Percentiles rank a stretch among this genome's conserved stretches.
Evolutionary conservation across 345 rosid genomes (phyloP).

Genomic region (Acer campestre): DNA sequence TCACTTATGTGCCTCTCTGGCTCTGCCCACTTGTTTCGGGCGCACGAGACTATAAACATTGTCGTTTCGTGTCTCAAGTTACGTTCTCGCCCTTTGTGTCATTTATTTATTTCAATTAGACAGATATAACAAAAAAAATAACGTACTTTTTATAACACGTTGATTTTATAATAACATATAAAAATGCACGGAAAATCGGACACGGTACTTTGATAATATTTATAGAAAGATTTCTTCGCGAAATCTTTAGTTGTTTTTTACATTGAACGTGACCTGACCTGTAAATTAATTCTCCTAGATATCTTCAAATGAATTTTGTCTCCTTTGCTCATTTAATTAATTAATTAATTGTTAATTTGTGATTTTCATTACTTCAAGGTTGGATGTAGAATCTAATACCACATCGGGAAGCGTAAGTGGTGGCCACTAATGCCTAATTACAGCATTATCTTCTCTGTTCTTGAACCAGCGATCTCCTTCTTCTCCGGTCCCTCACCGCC

Average conservation of each 20-base stretch:
- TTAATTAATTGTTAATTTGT: background rate
- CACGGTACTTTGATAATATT: background rate
- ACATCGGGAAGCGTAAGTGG: too few relatives aligned
- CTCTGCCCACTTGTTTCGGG: background rate
- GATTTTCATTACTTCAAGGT: too few relatives aligned
- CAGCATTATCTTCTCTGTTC: too few relatives aligned
- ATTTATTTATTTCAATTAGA: too few relatives aligned
- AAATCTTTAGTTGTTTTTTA: background rate
- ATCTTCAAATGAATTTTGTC: background rate
- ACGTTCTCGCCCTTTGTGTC: background rate
- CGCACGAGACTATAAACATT: background rate
- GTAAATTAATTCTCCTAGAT: background rate
- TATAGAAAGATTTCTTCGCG: background rate
- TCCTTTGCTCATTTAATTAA: background rate
- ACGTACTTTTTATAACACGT: background rate
- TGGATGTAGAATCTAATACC: too few relatives aligned
- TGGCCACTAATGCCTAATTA: too few relatives aligned
- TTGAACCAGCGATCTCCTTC: too few relatives aligned
- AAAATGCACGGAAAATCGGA: background rate
- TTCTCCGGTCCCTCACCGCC: too few relatives aligned
- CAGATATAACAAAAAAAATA: background rate
- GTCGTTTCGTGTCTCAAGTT: background rate
- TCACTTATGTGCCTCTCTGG: background rate
- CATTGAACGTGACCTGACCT: background rate
- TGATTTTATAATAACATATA: background rate